Base-by-base conservation (phyloP, 331 rosid genomes). In the Dryas integrifolia region DNA sequence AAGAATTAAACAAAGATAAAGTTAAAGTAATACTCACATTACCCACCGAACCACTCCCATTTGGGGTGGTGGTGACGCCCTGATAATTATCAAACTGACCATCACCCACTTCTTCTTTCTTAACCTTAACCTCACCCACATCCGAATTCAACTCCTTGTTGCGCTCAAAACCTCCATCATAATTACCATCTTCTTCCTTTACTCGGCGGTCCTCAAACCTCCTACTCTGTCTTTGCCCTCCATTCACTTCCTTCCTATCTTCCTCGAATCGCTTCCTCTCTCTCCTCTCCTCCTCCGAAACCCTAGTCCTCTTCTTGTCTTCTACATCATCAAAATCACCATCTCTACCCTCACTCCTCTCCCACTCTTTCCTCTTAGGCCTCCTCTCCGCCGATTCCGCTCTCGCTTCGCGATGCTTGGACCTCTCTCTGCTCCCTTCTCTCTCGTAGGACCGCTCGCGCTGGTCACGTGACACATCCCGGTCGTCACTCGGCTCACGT, bases 361-460 rank as follows among this genome's bases (percentile, higher is more conserved):
- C 96, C 79, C 98, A 89, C 63, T 88, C 96, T 78, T 94, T 91
- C 85, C 98, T 85, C 87, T 94, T 94, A 35, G 79, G 80, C 38
- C 72, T 74, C 18, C 80, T 81, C 77, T 90, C 85, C 65, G 69
- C 50, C 39, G 76, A 67, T 30, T 30, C 46, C 77, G 76, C 58
- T 78, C 89, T 86, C 56, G 11, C 15, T 50, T 72, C 75, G 13
- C 82, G 69, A 30, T 65, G 82, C 76, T 74, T 86, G 11, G 75
- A 49, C 84, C 91, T 79, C 41, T 88, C 93, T 47, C 89, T 75
- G 58, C 90, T 85, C 67, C 85, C 86, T 69, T 86, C 96, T 47
- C 87, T 76, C 67, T 83, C 89, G n/a, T 82, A 51, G 38, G 86
- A 73, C 74, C 80, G 47, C 76, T 83, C 85, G 26, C 78, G 87